A percentile compares a stretch with the other conserved stretches of the same genome.
Conservation (phyloP, 495 filamentous ascomycete genomes). For the Clohesyomyces aquaticus region DNA sequence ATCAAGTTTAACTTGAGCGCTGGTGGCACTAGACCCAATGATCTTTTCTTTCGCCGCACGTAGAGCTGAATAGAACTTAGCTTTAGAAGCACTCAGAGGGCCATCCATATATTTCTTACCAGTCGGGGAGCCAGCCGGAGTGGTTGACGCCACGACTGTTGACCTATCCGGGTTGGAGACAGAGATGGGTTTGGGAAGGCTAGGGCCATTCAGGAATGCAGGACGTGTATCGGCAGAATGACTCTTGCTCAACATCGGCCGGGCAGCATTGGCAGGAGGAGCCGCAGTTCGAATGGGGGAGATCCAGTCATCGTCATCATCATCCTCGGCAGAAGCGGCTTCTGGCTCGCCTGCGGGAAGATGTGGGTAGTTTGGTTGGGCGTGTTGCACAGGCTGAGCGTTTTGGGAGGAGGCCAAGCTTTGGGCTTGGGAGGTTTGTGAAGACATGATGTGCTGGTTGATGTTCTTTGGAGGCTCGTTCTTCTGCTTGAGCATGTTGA, state of each 20-base stretch:
- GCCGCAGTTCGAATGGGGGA: conserved; percentile 46
- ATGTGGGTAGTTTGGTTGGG: conserved; percentile 59
- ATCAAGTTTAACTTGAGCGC: conserved; percentile 74
- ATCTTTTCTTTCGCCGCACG: conserved; percentile 83
- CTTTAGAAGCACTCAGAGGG: conserved; percentile 84
- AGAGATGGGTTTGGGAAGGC: conserved; percentile 61
- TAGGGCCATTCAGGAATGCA: background rate
- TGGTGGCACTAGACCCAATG: conserved; percentile 75
- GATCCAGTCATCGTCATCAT: conserved; percentile 79
- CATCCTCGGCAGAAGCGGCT: conserved; percentile 32
- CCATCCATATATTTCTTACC: conserved; percentile 69
- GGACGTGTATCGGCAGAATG: conserved; percentile 57
- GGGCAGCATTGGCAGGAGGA: conserved; percentile 9
- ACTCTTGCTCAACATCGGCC: conserved; percentile 56
- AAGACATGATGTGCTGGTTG: conserved; percentile 13
- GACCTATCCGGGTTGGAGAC: conserved; percentile 62
- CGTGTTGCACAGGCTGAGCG: conserved; percentile 6
- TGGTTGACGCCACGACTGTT: conserved; percentile 58
- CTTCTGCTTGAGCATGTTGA: conserved; percentile 86
- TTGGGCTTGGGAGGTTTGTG: conserved; percentile 15
- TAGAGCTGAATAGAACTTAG: conserved; percentile 82
- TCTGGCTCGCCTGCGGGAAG: conserved; percentile 48
- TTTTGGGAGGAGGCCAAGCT: conserved; percentile 2
- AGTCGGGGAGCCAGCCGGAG: conserved; percentile 69
- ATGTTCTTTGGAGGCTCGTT: conserved; percentile 60